Conservation (phyloP, 805 yeast genomes). For the Danielia reshetovae region DNA sequence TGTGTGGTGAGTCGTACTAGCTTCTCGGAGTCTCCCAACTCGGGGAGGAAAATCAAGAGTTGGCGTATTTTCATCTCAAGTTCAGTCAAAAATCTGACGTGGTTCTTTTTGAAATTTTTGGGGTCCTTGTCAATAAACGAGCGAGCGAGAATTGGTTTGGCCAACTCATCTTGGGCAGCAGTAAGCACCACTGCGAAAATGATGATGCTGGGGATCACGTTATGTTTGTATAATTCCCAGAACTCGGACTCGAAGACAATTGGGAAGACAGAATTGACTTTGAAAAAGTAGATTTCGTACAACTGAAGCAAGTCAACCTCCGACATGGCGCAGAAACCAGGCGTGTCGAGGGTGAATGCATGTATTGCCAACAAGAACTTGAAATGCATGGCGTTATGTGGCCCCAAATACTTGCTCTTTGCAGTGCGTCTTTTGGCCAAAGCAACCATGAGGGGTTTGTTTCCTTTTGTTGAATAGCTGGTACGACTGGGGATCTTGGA, state of each 20-base stretch:
- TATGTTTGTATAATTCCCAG: constrained; percentile 27
- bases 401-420: constrained; percentile 4
- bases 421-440: constrained; percentile 1
- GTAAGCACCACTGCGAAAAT: constrained; percentile 41
- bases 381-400: constrained; percentile 10
- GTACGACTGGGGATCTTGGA: constrained; percentile 2
- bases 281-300: constrained; percentile 35
- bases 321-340: constrained; percentile 14
- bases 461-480: too few relatives aligned
- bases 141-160: constrained; percentile 16
- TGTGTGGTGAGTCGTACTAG: constrained; percentile 16
- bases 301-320: constrained; percentile 16
- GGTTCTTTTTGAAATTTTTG: constrained; percentile 7
- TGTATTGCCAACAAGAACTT: constrained; percentile 12
- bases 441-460: background rate
- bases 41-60: constrained; percentile 19
- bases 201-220: constrained; percentile 37
- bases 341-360: constrained; percentile 16
- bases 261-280: constrained; percentile 39
- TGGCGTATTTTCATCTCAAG: constrained; percentile 20
- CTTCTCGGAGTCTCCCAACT: constrained; percentile 20
- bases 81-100: constrained; percentile 9
- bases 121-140: constrained; percentile 5
- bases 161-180: constrained; percentile 36
- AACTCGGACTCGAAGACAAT: constrained; percentile 38